Evolutionary conservation across 75 land plant genomes (phyloP).

Genomic region (Selaginella tamariscina): DNA sequence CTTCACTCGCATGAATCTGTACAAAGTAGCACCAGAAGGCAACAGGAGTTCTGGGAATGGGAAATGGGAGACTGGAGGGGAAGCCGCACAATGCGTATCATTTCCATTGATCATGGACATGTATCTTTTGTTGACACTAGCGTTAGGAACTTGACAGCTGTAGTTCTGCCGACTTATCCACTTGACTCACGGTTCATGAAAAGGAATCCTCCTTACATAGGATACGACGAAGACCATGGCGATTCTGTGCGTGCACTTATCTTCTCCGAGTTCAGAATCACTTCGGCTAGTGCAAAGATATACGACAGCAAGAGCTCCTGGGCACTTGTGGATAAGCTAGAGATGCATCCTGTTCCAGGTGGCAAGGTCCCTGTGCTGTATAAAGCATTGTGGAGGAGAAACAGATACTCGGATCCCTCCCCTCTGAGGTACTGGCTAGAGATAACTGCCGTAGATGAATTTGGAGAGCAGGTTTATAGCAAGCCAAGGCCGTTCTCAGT

Average conservation of each 20-base stretch:
- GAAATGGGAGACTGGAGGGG: slow-evolving; percentile 98
- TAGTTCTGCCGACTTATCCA: slow-evolving; percentile 85
- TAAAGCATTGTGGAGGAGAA: slow-evolving; percentile 44
- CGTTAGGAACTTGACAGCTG: slow-evolving; percentile 35
- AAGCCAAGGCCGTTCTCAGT: slow-evolving; percentile 64
- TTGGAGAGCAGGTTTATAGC: slow-evolving; percentile 29
- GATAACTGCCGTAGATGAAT: slow-evolving; percentile 42
- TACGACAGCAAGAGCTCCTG: slow-evolving; percentile 39
- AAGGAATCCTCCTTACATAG: slow-evolving; percentile 17
- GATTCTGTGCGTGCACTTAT: slow-evolving; percentile 55
- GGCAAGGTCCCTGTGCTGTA: slow-evolving; percentile 41
- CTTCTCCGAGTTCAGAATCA: slow-evolving; percentile 43
- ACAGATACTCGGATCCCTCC: slow-evolving; percentile 50
- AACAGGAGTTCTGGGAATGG: slow-evolving; percentile 92
- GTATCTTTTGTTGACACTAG: slow-evolving; percentile 65
- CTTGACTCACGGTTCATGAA: slow-evolving; percentile 74
- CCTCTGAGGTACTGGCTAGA: slow-evolving; percentile 49
- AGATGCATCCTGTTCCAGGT: slow-evolving; percentile 33
- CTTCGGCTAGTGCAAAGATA: slow-evolving; percentile 44
- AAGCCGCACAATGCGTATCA: slow-evolving; percentile 55
- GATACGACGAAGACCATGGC: slow-evolving; percentile 17
- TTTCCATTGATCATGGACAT: slow-evolving; percentile 80
- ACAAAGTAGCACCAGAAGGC: slow-evolving; percentile 20
- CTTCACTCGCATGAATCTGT: slow-evolving; percentile 31
- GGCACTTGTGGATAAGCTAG: slow-evolving; percentile 31